Evolutionary conservation across 768 basidiomycete species (phyloP).

Genomic region (Tylopilus sp.): DNA sequence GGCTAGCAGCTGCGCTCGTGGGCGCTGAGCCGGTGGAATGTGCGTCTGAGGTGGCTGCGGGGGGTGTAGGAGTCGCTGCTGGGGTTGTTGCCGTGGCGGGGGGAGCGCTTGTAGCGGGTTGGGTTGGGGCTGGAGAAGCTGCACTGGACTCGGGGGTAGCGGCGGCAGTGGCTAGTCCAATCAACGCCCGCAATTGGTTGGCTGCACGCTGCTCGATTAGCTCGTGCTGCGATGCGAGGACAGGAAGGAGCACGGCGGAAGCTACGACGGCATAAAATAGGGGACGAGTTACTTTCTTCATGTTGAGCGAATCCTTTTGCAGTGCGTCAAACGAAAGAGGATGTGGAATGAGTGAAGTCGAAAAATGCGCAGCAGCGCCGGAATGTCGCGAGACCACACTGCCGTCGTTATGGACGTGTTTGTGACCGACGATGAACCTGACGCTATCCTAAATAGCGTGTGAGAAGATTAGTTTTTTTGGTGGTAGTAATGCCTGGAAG

Average conservation of each 20-base stretch:
- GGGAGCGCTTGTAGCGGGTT: neutral
- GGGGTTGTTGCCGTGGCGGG: neutral
- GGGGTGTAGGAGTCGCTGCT: slow-evolving; percentile 10
- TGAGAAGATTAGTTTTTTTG: neutral
- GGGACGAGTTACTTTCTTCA: slow-evolving; percentile 21
- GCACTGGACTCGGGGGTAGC: neutral
- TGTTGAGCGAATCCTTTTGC: slow-evolving; percentile 15
- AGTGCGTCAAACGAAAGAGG: slow-evolving; percentile 1
- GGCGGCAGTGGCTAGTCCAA: neutral
- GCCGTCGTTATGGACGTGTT: slow-evolving; percentile 6
- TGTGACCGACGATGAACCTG: slow-evolving; percentile 1
- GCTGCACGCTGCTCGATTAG: slow-evolving; percentile 12
- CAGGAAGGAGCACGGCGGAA: slow-evolving; percentile 26
- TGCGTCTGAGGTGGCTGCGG: neutral
- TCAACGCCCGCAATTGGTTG: slow-evolving; percentile 15
- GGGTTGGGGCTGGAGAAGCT: neutral
- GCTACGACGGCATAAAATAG: slow-evolving; percentile 28
- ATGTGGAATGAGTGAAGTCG: slow-evolving; percentile 22
- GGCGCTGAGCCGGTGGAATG: slow-evolving; percentile 7
- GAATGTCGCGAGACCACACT: slow-evolving; percentile 13
- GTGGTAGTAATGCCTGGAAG: neutral
- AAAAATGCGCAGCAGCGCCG: slow-evolving; percentile 22
- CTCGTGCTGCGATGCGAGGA: slow-evolving; percentile 20
- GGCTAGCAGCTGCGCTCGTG: neutral
- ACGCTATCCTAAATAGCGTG: neutral